phyloP scores from a whole-genome alignment of 768 basidiomycete genomes.

The Lactifluus volemus region DNA sequence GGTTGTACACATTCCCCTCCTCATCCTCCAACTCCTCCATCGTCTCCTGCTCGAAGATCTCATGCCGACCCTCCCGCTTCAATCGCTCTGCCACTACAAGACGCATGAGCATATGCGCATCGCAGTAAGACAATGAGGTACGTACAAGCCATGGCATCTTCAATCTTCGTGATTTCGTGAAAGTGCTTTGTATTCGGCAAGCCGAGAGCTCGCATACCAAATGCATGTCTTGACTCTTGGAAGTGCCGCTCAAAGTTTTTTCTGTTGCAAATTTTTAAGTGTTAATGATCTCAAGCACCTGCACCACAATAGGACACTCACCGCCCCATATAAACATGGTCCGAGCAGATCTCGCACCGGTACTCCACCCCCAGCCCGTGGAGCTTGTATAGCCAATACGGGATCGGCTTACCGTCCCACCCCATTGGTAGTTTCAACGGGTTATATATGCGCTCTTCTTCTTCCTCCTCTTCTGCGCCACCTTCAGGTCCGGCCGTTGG shows the following conservation, averaged over 20 bases:
- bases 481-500: constrained; percentile 37
- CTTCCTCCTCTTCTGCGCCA: constrained; percentile 76
- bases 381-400: constrained; percentile 96
- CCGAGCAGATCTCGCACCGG: constrained; percentile 94
- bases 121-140: constrained; percentile 20
- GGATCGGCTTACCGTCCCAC: constrained; percentile 99
- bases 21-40: constrained; percentile 99
- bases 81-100: constrained; percentile 87
- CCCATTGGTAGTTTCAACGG: constrained; percentile 93
- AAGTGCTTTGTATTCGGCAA: constrained; percentile 99
- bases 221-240: constrained; percentile 95
- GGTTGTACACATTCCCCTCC: constrained; percentile 97
- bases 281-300: neutral
- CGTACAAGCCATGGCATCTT: constrained; percentile 90
- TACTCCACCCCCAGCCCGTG: constrained; percentile 99
- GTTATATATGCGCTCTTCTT: constrained; percentile 96
- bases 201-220: constrained; percentile 95
- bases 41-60: constrained; percentile 87
- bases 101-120: neutral
- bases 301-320: constrained; percentile 27
- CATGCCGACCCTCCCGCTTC: constrained; percentile 92
- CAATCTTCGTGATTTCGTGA: constrained; percentile 95
- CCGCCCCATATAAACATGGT: constrained; percentile 96
- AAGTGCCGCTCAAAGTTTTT: constrained; percentile 97
- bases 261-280: constrained; percentile 31